A percentile compares a stretch with the other conserved stretches of the same genome.
Conservation (phyloP, 805 yeast genomes). For the Ogataea populi-albae region DNA sequence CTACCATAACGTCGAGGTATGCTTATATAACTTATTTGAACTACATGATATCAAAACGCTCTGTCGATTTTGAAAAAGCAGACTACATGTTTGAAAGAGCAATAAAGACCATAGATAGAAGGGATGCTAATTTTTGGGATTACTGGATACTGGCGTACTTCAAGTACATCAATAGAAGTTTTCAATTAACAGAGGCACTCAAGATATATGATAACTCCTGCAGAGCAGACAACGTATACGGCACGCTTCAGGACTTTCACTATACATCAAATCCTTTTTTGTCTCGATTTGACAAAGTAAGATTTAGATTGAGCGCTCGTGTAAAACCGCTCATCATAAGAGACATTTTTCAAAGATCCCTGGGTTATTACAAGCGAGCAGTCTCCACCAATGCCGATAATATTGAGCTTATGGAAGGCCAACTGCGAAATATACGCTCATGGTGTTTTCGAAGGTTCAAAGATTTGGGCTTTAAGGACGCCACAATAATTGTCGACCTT, state of each 20-base stretch:
- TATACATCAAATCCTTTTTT: conserved; percentile 29
- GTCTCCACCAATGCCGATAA: conserved; percentile 9
- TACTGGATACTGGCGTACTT: conserved; percentile 30
- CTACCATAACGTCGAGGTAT: conserved; percentile 22
- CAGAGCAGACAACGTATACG: conserved; percentile 7
- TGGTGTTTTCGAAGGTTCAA: conserved; percentile 25
- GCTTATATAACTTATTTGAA: conserved; percentile 30
- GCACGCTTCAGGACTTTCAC: conserved; percentile 15
- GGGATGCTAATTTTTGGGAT: conserved; percentile 30
- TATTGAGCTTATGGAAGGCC: conserved; percentile 10
- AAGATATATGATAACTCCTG: conserved; percentile 21
- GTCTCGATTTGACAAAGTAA: conserved; percentile 23
- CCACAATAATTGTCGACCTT: conserved; percentile 19
- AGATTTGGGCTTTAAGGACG: conserved; percentile 15
- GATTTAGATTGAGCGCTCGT: conserved; percentile 14
- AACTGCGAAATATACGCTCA: conserved; percentile 13
- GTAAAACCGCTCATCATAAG: conserved; percentile 22
- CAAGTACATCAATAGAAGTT: conserved; percentile 29
- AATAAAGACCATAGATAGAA: conserved; percentile 2
- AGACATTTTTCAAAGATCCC: conserved; percentile 28
- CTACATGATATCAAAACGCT: conserved; percentile 23
- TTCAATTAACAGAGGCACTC: conserved; percentile 22
- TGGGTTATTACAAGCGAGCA: conserved; percentile 16
- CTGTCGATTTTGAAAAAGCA: conserved; percentile 25
- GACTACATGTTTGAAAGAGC: conserved; percentile 23